Evolutionary conservation across 2,329 filamentous ascomycete species (phyloP).

Genomic region (Exserohilum rostratum): DNA sequence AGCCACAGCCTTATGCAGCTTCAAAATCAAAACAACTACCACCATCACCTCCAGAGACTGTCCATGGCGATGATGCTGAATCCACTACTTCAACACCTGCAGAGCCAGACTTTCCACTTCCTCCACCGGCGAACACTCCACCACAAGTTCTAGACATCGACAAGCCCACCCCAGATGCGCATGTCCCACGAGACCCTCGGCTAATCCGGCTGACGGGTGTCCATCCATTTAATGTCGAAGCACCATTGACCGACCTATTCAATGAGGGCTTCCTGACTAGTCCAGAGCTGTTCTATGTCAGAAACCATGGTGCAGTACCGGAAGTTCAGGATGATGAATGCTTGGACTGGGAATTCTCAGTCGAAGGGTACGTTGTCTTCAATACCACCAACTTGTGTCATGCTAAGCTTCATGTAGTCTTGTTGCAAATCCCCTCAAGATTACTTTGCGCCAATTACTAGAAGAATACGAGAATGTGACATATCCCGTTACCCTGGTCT

Average conservation of each 20-base stretch:
- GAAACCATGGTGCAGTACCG: constrained; percentile 87
- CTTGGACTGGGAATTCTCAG: constrained; percentile 78
- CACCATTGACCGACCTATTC: constrained; percentile 78
- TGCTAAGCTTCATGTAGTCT: constrained; percentile 53
- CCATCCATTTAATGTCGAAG: constrained; percentile 90
- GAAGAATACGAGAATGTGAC: constrained; percentile 80
- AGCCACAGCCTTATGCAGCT: constrained; percentile 24
- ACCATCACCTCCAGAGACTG: constrained; percentile 45
- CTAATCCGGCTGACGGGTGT: constrained; percentile 86
- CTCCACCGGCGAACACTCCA: constrained; percentile 65
- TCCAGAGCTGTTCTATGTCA: constrained; percentile 86
- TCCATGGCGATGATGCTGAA: constrained; percentile 39
- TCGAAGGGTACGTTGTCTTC: constrained; percentile 66
- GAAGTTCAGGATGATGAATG: constrained; percentile 73
- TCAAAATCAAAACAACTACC: constrained; percentile 31
- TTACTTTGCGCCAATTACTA: constrained; percentile 75
- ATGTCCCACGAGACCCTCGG: constrained; percentile 79
- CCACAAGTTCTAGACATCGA: constrained; percentile 74
- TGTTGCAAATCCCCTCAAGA: constrained; percentile 74
- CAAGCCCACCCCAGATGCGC: constrained; percentile 79
- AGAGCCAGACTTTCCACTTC: constrained; percentile 64
- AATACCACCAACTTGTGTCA: background rate
- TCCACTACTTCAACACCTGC: constrained; percentile 21
- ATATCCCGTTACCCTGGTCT: constrained; percentile 86
- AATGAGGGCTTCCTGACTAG: constrained; percentile 84